Evolutionary conservation across 129 eudicot species (phyloP).

Genomic region (Apium graveolens): DNA sequence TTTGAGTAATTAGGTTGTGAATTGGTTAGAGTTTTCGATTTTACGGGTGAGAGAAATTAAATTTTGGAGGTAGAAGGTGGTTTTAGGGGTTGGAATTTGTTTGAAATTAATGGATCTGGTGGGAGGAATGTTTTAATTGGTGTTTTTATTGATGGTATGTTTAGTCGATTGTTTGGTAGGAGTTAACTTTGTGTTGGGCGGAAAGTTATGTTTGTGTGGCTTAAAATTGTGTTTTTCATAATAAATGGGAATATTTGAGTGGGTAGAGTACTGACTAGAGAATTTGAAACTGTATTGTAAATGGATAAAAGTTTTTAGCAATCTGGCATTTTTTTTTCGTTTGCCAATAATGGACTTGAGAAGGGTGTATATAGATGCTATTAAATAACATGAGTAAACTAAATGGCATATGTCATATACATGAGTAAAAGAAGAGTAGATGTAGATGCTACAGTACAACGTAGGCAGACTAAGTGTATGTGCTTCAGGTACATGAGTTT

Average conservation of each 20-base stretch:
- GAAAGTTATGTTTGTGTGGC: no score
- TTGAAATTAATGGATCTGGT: conserved; percentile 10
- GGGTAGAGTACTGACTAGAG: no score
- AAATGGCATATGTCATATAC: background rate
- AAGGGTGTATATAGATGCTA: background rate
- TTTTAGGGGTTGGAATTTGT: conserved; percentile 20
- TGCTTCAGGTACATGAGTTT: background rate
- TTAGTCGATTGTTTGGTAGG: background rate
- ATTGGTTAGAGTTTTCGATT: background rate
- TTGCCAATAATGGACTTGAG: background rate
- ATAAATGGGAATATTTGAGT: background rate
- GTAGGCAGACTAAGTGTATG: background rate
- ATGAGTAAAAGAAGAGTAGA: background rate
- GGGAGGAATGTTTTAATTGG: background rate
- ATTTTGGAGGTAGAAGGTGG: background rate
- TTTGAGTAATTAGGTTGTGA: background rate
- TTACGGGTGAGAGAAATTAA: background rate
- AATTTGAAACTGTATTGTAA: background rate
- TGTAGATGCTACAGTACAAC: background rate
- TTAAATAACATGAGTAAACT: background rate
- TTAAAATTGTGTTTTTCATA: no score
- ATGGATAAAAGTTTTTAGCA: background rate
- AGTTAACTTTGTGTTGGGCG: no score
- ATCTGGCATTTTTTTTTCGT: background rate
- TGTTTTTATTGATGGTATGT: background rate